Conservation (phyloP, 148 eudicot species). For the Suaeda aralocaspica region DNA sequence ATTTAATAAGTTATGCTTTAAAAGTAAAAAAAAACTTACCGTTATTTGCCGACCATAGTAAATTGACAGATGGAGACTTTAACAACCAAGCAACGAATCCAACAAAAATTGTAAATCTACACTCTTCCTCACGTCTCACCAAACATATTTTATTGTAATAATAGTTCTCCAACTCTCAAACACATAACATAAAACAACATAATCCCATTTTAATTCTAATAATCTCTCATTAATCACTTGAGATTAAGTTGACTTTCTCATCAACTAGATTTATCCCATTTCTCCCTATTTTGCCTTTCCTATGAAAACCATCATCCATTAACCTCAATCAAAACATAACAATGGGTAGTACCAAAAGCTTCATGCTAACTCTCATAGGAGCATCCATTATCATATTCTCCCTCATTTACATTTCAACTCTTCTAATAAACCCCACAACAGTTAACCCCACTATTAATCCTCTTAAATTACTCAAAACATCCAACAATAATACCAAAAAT, state of each 20-base stretch:
- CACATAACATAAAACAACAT: no score
- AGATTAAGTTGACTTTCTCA: no score
- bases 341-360: slow-evolving; percentile 47
- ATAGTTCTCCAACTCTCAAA: neutral
- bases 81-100: slow-evolving; percentile 34
- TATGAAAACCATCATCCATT: neutral
- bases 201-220: no score
- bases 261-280: no score
- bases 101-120: slow-evolving; percentile 20
- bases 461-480: slow-evolving; percentile 24
- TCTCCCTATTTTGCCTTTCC: no score
- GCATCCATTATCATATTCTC: slow-evolving; percentile 42
- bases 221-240: no score
- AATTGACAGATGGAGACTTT: slow-evolving; percentile 25
- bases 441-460: slow-evolving; percentile 19
- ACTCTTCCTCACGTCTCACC: slow-evolving; percentile 3
- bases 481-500: slow-evolving; percentile 10
- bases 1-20: no score
- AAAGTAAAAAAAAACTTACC: no score
- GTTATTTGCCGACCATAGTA: neutral
- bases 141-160: neutral
- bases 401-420: slow-evolving; percentile 48
- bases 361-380: slow-evolving; percentile 41
- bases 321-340: neutral
- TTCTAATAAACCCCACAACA: slow-evolving; percentile 29